Evolutionary conservation across 768 basidiomycete genomes (phyloP), one percentile per base, ranked within the genome.

Genomic region (Termitomyces sp.): DNA sequence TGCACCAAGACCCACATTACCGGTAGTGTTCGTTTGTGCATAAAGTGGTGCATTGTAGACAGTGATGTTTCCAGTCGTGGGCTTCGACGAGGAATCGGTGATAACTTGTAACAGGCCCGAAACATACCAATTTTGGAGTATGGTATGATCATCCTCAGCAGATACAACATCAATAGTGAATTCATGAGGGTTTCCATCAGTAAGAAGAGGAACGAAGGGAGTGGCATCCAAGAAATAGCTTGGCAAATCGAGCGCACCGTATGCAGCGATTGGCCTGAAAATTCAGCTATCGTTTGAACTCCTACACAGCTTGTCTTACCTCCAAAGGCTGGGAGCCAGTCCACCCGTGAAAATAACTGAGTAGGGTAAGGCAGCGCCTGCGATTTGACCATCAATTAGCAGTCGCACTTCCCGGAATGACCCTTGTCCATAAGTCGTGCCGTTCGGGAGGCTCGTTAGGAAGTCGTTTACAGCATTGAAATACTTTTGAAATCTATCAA

Each of bases 191-290:
- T 80, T 68, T 3, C 85, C 85, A 56, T 89, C 88, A 0, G 84
- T 77, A 35, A 92, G 76, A 19, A 85, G 64, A 6, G 88, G 88
- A 0, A 87, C 78, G 66, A 92, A 92, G 1, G 90, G 88, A 8
- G 90, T 90, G 52, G 90, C 69, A 68, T 92, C 90, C 19, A 92
- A 61, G 67, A 85, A 85, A 68, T 91, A 92, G 1, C 85, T 89
- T 1, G 90, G 90, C 12, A 89, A 76, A 63, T 91, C 89, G 25
- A 90, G 71, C 3, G 88, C 87, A 10, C 89, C 87, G 58, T 90
- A 91, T 1, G 89, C 82, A 1, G 87, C 79, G 67, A 91, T 89
- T 1, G 89, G 89, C 48, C 86, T 85, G 47, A 9, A 38, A 16
- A 12, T 21, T 19, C 14, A 25, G 16, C 29, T 44, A 23, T 25